Percentiles rank a stretch among this genome's conserved stretches.
Evolutionary conservation across 768 basidiomycete genomes (phyloP).

Genomic region (Vararia minispora): DNA sequence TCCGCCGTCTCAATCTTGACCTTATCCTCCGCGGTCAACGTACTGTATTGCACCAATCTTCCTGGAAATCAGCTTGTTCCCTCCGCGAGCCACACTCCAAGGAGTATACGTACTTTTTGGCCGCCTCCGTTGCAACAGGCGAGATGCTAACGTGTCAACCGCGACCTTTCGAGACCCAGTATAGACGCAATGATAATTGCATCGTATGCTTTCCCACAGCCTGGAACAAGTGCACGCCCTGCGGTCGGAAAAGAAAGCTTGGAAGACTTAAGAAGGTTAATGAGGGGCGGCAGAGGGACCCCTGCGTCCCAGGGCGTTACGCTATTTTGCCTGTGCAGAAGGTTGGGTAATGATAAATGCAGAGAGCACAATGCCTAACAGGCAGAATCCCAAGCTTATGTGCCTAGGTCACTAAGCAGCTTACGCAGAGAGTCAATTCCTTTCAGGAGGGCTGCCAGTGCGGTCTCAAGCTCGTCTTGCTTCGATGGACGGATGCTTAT

Average conservation of each 20-base stretch:
- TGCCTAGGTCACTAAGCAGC: too few species aligned
- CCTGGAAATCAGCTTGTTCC: not conserved
- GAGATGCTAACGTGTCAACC: constrained; percentile 52
- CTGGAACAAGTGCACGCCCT: constrained; percentile 39
- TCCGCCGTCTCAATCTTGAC: constrained; percentile 32
- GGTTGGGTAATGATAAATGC: too few species aligned
- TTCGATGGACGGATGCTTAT: too few species aligned
- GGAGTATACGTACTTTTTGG: constrained; percentile 29
- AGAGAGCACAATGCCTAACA: too few species aligned
- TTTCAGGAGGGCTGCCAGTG: too few species aligned
- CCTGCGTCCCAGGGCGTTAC: constrained; percentile 59
- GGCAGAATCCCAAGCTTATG: too few species aligned
- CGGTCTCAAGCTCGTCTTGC: too few species aligned
- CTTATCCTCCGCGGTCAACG: constrained; percentile 17
- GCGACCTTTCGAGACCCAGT: constrained; percentile 39
- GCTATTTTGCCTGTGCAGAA: constrained; percentile 35
- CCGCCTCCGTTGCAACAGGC: constrained; percentile 37
- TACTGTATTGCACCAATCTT: constrained; percentile 15
- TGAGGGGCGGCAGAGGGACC: constrained; percentile 41
- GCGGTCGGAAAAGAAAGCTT: constrained; percentile 31
- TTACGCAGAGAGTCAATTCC: too few species aligned
- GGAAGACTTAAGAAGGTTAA: constrained; percentile 36
- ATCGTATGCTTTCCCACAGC: constrained; percentile 58
- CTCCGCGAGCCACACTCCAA: not conserved
- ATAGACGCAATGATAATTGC: constrained; percentile 38